A percentile compares a stretch with the other conserved stretches of the same genome.
Evolutionary conservation across 2,329 filamentous ascomycete genomes (phyloP).

Genomic region (Ophiostoma pallidulum): DNA sequence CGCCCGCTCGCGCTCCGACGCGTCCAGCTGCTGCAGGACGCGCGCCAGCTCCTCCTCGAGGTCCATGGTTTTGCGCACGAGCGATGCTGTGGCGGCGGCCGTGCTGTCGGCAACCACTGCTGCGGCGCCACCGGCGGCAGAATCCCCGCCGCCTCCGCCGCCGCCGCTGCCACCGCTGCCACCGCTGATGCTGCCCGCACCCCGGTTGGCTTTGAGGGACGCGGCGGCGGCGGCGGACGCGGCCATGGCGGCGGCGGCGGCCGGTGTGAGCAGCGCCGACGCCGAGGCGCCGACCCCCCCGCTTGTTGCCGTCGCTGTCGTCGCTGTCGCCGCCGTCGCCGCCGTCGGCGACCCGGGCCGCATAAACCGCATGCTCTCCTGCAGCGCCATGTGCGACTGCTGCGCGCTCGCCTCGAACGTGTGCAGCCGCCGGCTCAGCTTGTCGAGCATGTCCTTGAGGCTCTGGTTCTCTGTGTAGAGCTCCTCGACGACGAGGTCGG

Average conservation of each 20-base stretch:
- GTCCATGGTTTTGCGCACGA: constrained; percentile 23
- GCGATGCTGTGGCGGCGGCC: too few species aligned
- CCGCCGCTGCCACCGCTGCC: not conserved
- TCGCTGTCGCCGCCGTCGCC: constrained; percentile 21
- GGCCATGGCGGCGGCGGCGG: constrained; percentile 3
- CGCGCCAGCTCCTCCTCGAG: constrained; percentile 57
- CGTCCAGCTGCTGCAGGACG: constrained; percentile 51
- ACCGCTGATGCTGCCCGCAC: not conserved
- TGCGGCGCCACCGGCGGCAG: not conserved
- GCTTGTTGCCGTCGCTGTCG: constrained; percentile 7
- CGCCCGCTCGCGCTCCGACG: constrained; percentile 52
- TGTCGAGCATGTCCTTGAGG: constrained; percentile 76
- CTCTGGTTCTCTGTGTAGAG: constrained; percentile 80
- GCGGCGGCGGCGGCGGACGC: not conserved
- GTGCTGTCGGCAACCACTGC: too few species aligned
- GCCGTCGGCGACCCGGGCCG: constrained; percentile 44
- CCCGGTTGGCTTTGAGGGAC: constrained; percentile 7
- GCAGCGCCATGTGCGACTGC: constrained; percentile 73
- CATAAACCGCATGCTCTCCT: constrained; percentile 67
- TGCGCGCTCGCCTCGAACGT: constrained; percentile 91
- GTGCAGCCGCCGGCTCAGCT: constrained; percentile 76
- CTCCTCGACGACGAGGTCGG: constrained; percentile 69
- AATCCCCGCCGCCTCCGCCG: not conserved
- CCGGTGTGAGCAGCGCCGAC: constrained; percentile 6
- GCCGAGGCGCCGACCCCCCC: constrained; percentile 13